Percentiles rank a stretch among this genome's conserved stretches.
phyloP scores from a whole-genome alignment of 345 rosid species.

The Arabis alpina region DNA sequence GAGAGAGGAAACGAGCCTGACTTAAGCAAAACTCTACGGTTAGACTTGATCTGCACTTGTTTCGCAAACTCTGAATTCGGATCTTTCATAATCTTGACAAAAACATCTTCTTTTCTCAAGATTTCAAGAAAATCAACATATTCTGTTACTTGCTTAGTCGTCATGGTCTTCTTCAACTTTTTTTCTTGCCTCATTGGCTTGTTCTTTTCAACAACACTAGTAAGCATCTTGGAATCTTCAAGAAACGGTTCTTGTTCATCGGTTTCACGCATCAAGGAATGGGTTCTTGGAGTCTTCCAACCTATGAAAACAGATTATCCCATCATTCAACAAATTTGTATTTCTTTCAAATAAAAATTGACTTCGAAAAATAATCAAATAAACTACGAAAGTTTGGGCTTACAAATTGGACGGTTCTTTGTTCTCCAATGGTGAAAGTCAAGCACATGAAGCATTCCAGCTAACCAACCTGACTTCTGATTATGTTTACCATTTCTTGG shows the following conservation, averaged over 20 bases:
- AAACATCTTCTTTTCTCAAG: conserved; percentile 58
- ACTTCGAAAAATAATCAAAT: no score
- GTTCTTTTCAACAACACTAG: conserved; percentile 4
- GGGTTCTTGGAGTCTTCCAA: conserved; percentile 43
- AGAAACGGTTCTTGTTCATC: conserved; percentile 37
- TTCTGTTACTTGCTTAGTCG: conserved; percentile 53
- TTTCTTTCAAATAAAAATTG: neutral
- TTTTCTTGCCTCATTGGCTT: conserved; percentile 5
- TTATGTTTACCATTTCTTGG: conserved; percentile 41
- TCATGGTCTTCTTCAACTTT: conserved; percentile 28
- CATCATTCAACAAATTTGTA: conserved; percentile 1
- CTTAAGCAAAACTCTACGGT: conserved; percentile 53
- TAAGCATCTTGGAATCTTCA: conserved; percentile 23
- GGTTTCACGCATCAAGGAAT: conserved; percentile 36
- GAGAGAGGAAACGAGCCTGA: conserved; percentile 85
- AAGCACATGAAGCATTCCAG: conserved; percentile 64
- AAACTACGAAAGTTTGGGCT: neutral
- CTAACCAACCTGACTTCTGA: conserved; percentile 60
- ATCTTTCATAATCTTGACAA: conserved; percentile 54
- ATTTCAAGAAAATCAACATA: conserved; percentile 65
- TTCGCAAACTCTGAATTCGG: conserved; percentile 43
- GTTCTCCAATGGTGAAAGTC: conserved; percentile 59
- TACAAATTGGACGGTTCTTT: conserved; percentile 41
- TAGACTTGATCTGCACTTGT: conserved; percentile 45
- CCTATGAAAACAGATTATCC: conserved; percentile 31